phyloP scores from a whole-genome alignment of 768 basidiomycete genomes.

The Imleria badia region DNA sequence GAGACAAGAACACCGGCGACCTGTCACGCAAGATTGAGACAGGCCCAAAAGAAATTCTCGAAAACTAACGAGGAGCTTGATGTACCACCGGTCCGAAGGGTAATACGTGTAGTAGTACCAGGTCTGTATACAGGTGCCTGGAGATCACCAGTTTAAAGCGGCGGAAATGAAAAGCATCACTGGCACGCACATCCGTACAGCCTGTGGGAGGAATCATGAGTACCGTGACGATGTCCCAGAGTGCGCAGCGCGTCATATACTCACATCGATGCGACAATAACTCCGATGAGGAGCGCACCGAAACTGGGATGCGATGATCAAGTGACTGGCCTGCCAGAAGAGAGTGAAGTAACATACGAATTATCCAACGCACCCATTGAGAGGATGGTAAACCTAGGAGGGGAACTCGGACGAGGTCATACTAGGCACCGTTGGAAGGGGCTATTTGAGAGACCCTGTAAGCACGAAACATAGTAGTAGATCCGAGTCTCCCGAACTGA shows the following conservation, averaged over 20 bases:
- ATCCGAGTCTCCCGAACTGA: too few species aligned
- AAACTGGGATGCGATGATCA: conserved; percentile 33
- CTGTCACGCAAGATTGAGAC: conserved; percentile 29
- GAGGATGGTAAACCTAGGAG: background rate
- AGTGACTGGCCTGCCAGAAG: background rate
- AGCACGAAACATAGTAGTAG: too few species aligned
- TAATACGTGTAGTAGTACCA: conserved; percentile 54
- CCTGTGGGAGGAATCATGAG: conserved; percentile 29
- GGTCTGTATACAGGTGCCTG: conserved; percentile 56
- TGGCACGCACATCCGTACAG: conserved; percentile 47
- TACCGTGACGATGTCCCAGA: background rate
- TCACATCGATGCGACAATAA: conserved; percentile 50
- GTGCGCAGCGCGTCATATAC: conserved; percentile 24
- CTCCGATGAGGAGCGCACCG: conserved; percentile 52
- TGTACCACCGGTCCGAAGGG: conserved; percentile 49
- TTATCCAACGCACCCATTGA: conserved; percentile 27
- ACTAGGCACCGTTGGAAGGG: background rate
- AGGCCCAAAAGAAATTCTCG: background rate
- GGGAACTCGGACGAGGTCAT: background rate
- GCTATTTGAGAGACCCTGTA: conserved; percentile 4
- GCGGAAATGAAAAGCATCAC: background rate
- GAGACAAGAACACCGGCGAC: conserved; percentile 48
- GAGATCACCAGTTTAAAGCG: background rate
- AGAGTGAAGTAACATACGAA: conserved; percentile 31
- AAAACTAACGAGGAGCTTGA: conserved; percentile 44